Percentiles rank a stretch among this genome's conserved stretches.
Conservation (phyloP, 2,329 filamentous ascomycete species). For the Claviceps paspali region DNA sequence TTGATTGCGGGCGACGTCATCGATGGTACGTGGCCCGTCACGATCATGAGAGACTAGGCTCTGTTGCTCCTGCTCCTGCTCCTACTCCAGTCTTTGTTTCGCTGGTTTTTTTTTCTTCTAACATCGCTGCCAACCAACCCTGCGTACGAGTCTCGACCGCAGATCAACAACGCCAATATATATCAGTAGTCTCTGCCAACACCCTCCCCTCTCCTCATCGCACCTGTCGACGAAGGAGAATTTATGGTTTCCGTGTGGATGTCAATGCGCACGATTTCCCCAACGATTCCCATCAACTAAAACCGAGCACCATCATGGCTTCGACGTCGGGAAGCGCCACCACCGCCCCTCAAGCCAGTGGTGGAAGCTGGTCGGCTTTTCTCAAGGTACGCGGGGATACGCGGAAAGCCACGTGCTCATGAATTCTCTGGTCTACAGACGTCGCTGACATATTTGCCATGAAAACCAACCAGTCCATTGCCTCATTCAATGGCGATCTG, state of each 20-base stretch:
- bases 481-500: conserved; percentile 69
- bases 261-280: no score
- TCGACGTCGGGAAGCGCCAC: conserved; percentile 13
- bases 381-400: conserved; percentile 39
- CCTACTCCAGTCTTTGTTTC: no score
- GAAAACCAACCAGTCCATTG: conserved; percentile 63
- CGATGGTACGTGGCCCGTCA: not conserved
- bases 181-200: no score
- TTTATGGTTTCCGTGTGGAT: no score
- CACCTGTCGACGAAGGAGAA: not conserved
- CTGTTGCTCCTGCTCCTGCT: not conserved
- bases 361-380: conserved; percentile 36
- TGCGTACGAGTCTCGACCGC: not conserved
- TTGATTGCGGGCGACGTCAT: conserved; percentile 1
- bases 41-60: no score
- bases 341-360: conserved; percentile 21
- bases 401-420: no score
- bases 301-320: conserved; percentile 14
- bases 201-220: no score
- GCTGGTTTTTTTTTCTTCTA: no score
- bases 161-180: not conserved
- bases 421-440: no score
- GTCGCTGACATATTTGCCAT: no score
- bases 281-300: not conserved
- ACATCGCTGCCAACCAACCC: no score